Base-by-base conservation (phyloP, 768 basidiomycete genomes). In the Pisolithus orientalis region DNA sequence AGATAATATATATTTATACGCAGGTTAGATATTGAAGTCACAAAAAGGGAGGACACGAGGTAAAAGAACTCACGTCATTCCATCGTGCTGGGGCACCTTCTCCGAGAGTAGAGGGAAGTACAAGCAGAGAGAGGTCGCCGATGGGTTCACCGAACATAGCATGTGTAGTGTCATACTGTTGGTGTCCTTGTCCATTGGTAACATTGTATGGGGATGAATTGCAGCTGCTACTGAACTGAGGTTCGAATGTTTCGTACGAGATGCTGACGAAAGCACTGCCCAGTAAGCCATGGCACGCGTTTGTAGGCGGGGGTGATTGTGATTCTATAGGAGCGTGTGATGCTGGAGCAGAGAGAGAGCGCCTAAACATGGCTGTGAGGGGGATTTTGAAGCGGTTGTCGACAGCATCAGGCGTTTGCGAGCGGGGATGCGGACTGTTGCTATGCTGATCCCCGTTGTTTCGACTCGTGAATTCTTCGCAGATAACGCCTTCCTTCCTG, bases 341-440 rank as follows among this genome's bases (percentile, higher is more conserved):
- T 1, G 73, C 76, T 3, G 80, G 80, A 7, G 77, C 79, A 37
- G 84, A 85, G 4, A 79, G 69, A 10, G 82, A 80, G 49, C 85
- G 82, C 64, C 75, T 83, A 71, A 79, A 82, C 80, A 84, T 80
- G 47, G 81, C 74, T 4, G 82, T 82, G 28, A 84, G 75, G 3
- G 82, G 77, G 25, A 80, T 70, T 38, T 64, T 65, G 64, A 78
- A 72, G 42, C 75, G 68, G 17, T 53, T 50, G 51, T 62, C 60
- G 37, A 40, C 49, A n/a, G 51, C 54, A 32, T 65, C 60, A 39
- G 68, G 68, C 5, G 66, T 68, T 53, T 58, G 59, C 27, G 68
- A 61, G 31, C 66, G 68, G 8, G 44, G 31, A 46, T 61, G 59
- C 31, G 56, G 52, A 3, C 29, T 44, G 46, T 32, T 34, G 31